Percentiles rank a stretch among this genome's conserved stretches.
These are phyloP conservation scores for Pterocarpus macrocarpus DNA, from an alignment of 306 rosid genomes.

Conservation along the genomic window DNA sequence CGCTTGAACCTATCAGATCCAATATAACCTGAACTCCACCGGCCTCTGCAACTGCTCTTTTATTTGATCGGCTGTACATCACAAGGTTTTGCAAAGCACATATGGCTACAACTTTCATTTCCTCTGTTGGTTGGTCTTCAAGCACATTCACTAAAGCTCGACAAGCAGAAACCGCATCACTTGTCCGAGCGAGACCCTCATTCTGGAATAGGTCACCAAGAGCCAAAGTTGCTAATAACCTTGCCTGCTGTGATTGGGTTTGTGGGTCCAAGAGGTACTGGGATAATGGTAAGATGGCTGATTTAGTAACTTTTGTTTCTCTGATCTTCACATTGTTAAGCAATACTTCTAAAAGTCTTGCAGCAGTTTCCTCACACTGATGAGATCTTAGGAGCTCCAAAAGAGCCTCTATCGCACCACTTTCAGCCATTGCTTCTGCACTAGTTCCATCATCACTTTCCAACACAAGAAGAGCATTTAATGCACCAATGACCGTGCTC, in stretches of 20 bases:
- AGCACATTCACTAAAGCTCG: slow-evolving; percentile 98
- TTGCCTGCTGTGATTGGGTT: slow-evolving; percentile 98
- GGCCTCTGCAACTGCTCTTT: slow-evolving; percentile 99
- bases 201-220: slow-evolving; percentile 98
- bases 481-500: slow-evolving; percentile 84
- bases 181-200: slow-evolving; percentile 90
- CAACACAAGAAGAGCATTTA: slow-evolving; percentile 95
- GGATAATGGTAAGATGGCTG: slow-evolving; percentile 91
- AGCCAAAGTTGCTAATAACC: slow-evolving; percentile 93
- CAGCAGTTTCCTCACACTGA: slow-evolving; percentile 96
- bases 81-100: slow-evolving; percentile 99
- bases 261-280: slow-evolving; percentile 98
- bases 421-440: slow-evolving; percentile 99
- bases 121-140: slow-evolving; percentile 99
- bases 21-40: slow-evolving; percentile 98
- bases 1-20: slow-evolving; percentile 96
- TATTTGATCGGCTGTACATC: slow-evolving; percentile 94
- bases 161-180: slow-evolving; percentile 96
- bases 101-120: slow-evolving; percentile 97
- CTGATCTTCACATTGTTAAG: slow-evolving; percentile 95
- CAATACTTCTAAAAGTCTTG: slow-evolving; percentile 92
- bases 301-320: slow-evolving; percentile 88
- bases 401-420: slow-evolving; percentile 97
- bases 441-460: slow-evolving; percentile 93
- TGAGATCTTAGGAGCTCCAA: slow-evolving; percentile 94